A percentile compares a stretch with the other conserved stretches of the same genome.
Conservation (phyloP, 306 rosid species). For the Inga oerstediana region DNA sequence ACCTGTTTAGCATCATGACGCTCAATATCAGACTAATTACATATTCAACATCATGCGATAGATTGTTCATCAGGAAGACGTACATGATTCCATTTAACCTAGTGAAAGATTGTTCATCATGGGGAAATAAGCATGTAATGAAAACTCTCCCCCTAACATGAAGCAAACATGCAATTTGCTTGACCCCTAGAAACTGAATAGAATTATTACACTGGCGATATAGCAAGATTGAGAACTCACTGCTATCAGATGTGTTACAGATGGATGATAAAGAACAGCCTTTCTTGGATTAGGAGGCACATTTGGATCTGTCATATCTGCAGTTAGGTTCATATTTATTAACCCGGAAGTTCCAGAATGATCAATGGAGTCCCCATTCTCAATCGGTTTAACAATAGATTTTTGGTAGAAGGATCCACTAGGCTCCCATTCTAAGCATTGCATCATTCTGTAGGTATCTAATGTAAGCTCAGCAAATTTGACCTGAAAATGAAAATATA, state of each 20-base stretch:
- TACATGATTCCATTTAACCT: conserved; percentile 20
- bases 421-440: conserved; percentile 98
- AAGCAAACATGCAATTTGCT: neutral
- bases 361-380: conserved; percentile 66
- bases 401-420: conserved; percentile 79
- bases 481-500: conserved; percentile 63
- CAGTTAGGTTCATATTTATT: conserved; percentile 82
- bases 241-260: conserved; percentile 88
- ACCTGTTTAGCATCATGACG: conserved; percentile 56
- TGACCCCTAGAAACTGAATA: conserved; percentile 4
- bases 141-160: neutral
- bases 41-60: neutral
- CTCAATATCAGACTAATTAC: conserved; percentile 37
- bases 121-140: neutral
- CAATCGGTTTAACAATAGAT: conserved; percentile 57
- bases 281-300: conserved; percentile 90
- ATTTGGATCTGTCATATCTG: conserved; percentile 85
- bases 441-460: conserved; percentile 91
- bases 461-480: conserved; percentile 94
- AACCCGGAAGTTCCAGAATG: conserved; percentile 90
- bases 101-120: conserved; percentile 1
- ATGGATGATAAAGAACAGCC: conserved; percentile 87
- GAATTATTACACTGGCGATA: neutral
- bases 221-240: conserved; percentile 57
- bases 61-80: conserved; percentile 4